Evolutionary conservation across 2,329 filamentous ascomycete species (phyloP).

Genomic region (Clarireedia homoeocarpa): DNA sequence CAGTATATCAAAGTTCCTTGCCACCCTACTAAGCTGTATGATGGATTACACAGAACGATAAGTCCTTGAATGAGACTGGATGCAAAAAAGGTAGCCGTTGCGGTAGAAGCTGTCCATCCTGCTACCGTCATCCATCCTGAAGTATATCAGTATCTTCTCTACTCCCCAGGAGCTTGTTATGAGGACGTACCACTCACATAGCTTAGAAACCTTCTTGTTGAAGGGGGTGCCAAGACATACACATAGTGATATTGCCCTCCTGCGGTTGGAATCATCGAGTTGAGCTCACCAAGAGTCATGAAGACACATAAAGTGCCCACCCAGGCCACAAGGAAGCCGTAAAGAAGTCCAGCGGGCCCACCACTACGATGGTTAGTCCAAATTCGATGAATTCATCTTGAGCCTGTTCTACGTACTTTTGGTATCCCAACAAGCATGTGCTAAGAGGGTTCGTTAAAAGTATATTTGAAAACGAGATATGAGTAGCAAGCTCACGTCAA

Average conservation of each 20-base stretch:
- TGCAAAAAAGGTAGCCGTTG: slow-evolving; percentile 47
- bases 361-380: slow-evolving; percentile 32
- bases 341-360: slow-evolving; percentile 45
- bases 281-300: slow-evolving; percentile 34
- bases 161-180: not conserved
- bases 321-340: slow-evolving; percentile 42
- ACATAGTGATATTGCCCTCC: slow-evolving; percentile 55
- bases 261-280: slow-evolving; percentile 33
- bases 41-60: slow-evolving; percentile 28
- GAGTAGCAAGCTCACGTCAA: slow-evolving; percentile 20
- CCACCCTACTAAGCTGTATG: slow-evolving; percentile 31
- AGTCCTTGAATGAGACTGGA: slow-evolving; percentile 42
- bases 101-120: slow-evolving; percentile 70
- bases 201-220: slow-evolving; percentile 44
- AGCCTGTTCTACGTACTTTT: not conserved
- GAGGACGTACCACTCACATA: slow-evolving; percentile 37
- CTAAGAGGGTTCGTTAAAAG: not conserved
- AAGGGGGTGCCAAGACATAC: slow-evolving; percentile 41
- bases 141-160: not conserved
- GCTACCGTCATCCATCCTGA: slow-evolving; percentile 46
- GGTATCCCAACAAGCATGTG: not conserved
- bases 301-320: slow-evolving; percentile 39
- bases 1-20: slow-evolving; percentile 35
- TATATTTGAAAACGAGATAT: not conserved
- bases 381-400: not conserved